Base-by-base conservation (phyloP, 345 rosid genomes). In the Diplotaxis tenuifolia region DNA sequence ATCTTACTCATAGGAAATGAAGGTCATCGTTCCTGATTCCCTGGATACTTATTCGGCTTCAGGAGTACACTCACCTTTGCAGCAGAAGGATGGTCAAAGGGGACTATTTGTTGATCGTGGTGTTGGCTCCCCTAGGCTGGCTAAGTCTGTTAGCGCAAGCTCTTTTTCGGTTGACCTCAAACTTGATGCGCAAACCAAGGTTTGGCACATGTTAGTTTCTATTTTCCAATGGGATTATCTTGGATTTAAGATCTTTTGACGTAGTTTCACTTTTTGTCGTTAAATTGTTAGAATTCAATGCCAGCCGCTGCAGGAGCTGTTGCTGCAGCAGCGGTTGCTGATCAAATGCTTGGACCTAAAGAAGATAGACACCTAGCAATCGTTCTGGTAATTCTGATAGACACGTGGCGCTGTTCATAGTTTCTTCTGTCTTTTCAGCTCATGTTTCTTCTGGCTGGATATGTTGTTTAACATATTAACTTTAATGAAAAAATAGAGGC, bases 231-330 rank as follows among this genome's bases (percentile, higher is more conserved):
- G 68, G 52, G 34, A 70, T 16, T 53, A 28, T 56, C 18, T 62
- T 29, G 29, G n/a, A 15, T 28, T 50, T 74, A 36, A 53, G 38
- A 22, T 75, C 52, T 55, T 42, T 47, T 47, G n/a, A 68, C 15
- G 28, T 50, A 53, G 40, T 25, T 82, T 83, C 36, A 25, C 73
- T 55, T 40, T 80, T 71, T 42, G 27, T 52, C 19, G 65, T 68
- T 75, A 60, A 11, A 69, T 81, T 76, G 54, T 72, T 82, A 96
- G 99, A 90, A 85, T 75, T 87, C 90, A 62, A 96, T 96, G 92
- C 99, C 99, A 80, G 98, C 99, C 55, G 99, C 99, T 66, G 91
- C 97, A 70, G 99, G 98, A 83, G 99, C 99, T 84, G 99, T 95
- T 67, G 90, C 99, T 16, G 99, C 99, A 77, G 99, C 88, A 65